Evolutionary conservation across 2,329 filamentous ascomycete species (phyloP), one percentile per base, ranked within the genome.

Genomic region (Hymenoscyphus occultus): DNA sequence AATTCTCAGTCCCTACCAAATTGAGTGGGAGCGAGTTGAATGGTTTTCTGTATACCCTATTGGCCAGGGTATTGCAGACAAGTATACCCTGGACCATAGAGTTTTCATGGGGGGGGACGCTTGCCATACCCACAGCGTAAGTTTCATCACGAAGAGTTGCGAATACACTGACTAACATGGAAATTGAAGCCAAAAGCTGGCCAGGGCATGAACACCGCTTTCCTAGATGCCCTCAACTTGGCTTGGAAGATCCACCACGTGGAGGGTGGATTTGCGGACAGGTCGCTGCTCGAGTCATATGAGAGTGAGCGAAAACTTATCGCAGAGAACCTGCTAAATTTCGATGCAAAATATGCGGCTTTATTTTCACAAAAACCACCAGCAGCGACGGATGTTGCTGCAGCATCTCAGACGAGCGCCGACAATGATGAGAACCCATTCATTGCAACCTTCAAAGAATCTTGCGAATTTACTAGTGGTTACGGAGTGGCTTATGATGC

Each of bases 181-280:
- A 77, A 77, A 83, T 59, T 81, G 83, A 72, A 87, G 84, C 89
- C 89, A 45, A 92, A 91, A 80, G 90, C 89, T 39, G 90, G 90
- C 1, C 90, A 92, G 76, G 90, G 90, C 39, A 92, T 92, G 90
- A 92, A 92, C 73, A 90, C 90, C 0, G 89, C 89, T 3, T 92
- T 92, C 78, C 80, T 90, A 61, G 90, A 94, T 71, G 92, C 92
- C 0, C 86, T 92, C 66, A 98, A 97, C 77, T 82, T 98, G 51
- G 93, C 93, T 7, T 98, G 93, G 93, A 98, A 98, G 80, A 91
- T 97, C 61, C 93, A 97, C 75, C 88, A 91, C 42, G 94, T 97
- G 10, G 93, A 97, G 75, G 83, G 84, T 32, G 92, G 92, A 13
- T 91, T 96, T 70, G 91, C 92, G 0, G 80, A 87, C 39, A 89